Evolutionary conservation across 176 grass and related monocot species (phyloP).

Genomic region (Lolium multiflorum): DNA sequence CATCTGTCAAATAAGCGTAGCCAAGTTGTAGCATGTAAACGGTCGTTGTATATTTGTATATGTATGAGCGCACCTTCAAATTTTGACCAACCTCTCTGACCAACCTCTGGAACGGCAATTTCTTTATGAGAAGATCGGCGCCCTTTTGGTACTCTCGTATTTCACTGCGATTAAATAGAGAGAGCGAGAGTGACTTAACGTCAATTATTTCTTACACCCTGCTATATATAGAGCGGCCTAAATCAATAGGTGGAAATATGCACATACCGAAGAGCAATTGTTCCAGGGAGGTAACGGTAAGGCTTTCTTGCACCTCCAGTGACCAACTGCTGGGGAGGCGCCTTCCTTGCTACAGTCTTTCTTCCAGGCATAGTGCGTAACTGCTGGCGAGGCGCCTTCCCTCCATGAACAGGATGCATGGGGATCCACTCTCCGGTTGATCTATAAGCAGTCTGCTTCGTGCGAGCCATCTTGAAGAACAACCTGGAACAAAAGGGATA

Average conservation of each 20-base stretch:
- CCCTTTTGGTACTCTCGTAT: constrained; percentile 98
- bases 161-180: constrained; percentile 32
- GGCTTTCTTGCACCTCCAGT: constrained; percentile 63
- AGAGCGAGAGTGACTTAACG: background rate
- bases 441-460: background rate
- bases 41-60: background rate
- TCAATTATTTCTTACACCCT: background rate
- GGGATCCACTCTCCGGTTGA: background rate
- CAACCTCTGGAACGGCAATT: constrained; percentile 85
- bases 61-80: constrained; percentile 62
- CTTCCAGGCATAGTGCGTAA: no score
- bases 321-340: no score
- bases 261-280: constrained; percentile 56
- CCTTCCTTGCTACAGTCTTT: no score
- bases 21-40: background rate
- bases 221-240: no score
- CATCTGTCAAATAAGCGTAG: background rate
- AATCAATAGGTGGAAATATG: background rate
- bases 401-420: no score
- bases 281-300: constrained; percentile 69
- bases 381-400: background rate
- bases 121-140: constrained; percentile 88
- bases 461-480: background rate
- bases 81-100: constrained; percentile 88
- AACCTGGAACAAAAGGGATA: background rate